A percentile compares a stretch with the other conserved stretches of the same genome.
Evolutionary conservation across 1,284 basidiomycete genomes (phyloP).

Genomic region (Rhodotorula sp.): DNA sequence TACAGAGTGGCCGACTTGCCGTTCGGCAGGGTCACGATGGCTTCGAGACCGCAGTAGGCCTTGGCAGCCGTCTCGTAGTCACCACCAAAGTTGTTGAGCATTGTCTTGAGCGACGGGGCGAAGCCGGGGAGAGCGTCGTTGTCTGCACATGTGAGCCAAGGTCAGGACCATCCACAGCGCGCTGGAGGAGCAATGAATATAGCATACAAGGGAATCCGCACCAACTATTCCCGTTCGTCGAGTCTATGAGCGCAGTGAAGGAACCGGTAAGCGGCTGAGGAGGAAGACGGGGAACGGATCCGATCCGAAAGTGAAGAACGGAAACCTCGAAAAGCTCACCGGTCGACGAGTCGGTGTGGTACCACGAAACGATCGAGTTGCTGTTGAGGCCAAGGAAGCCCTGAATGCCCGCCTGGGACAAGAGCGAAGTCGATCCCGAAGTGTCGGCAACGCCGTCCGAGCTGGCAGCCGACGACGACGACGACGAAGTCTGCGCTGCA

Average conservation of each 20-base stretch:
- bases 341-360: slow-evolving; percentile 22
- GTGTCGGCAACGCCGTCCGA: slow-evolving; percentile 28
- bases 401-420: slow-evolving; percentile 15
- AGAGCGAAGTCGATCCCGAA: slow-evolving; percentile 14
- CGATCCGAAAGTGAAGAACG: slow-evolving; percentile 1
- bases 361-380: slow-evolving; percentile 31
- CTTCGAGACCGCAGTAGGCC: slow-evolving; percentile 39
- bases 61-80: slow-evolving; percentile 27
- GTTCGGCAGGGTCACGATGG: slow-evolving; percentile 14
- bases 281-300: not conserved
- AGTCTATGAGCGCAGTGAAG: not conserved
- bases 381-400: slow-evolving; percentile 30
- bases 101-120: slow-evolving; percentile 29
- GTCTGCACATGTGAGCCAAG: slow-evolving; percentile 9
- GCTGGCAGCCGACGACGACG: not conserved
- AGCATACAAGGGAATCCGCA: not conserved
- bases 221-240: not conserved
- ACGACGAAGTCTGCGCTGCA: not conserved
- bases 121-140: slow-evolving; percentile 25
- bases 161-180: not conserved
- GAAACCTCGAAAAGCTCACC: slow-evolving; percentile 34
- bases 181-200: too few species aligned
- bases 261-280: not conserved
- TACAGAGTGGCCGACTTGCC: slow-evolving; percentile 20
- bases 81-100: slow-evolving; percentile 32